phyloP scores from a whole-genome alignment of 192 early-diverging fungal genomes.

The Entophlyctis helioformis region DNA sequence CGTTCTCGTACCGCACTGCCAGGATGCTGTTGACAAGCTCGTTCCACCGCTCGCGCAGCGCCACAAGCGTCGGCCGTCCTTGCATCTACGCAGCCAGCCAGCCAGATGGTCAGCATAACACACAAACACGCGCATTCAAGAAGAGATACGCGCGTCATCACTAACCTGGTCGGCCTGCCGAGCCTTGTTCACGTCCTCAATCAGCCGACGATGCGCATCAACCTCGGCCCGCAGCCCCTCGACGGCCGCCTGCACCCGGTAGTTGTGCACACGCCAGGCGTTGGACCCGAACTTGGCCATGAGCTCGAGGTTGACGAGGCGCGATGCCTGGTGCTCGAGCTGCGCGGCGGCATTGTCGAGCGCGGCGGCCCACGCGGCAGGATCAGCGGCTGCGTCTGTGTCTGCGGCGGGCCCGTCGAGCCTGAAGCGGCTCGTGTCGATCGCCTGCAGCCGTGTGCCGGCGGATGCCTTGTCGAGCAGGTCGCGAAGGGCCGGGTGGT shows the following conservation, averaged over 20 bases:
- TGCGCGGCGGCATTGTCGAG: slow-evolving; percentile 35
- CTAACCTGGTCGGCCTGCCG: slow-evolving; percentile 33
- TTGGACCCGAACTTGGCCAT: slow-evolving; percentile 29
- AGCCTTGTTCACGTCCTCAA: slow-evolving; percentile 28
- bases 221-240: slow-evolving; percentile 9
- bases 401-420: slow-evolving; percentile 16
- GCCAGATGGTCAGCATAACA: neutral
- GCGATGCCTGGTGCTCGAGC: slow-evolving; percentile 27
- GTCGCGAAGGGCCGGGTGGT: neutral
- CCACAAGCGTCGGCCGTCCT: too few species aligned
- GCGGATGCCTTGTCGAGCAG: slow-evolving; percentile 4
- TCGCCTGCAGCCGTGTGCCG: slow-evolving; percentile 2
- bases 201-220: slow-evolving; percentile 7
- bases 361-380: slow-evolving; percentile 9
- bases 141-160: neutral
- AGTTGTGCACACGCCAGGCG: slow-evolving; percentile 29
- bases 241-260: slow-evolving; percentile 19
- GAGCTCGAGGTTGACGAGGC: slow-evolving; percentile 34
- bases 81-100: too few species aligned
- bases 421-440: slow-evolving; percentile 20
- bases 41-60: too few species aligned
- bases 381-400: slow-evolving; percentile 2
- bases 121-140: neutral
- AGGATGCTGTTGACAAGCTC: too few species aligned
- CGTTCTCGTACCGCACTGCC: too few species aligned